These are phyloP conservation scores for Alternaria sp. DNA, from an alignment of 2,329 filamentous ascomycete species.

Conservation along the genomic window DNA sequence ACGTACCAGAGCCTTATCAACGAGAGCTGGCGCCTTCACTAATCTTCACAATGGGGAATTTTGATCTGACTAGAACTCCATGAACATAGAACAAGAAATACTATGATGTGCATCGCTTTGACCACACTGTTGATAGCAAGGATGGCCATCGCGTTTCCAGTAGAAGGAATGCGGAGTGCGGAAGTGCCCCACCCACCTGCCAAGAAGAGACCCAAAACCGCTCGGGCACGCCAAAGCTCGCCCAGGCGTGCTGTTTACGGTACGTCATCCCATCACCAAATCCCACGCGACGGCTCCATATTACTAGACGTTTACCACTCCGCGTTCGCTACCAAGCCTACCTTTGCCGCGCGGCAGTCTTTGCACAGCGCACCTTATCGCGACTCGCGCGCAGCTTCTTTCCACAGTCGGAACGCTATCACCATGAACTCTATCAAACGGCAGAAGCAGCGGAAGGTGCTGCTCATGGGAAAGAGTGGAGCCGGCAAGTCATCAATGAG, in stretches of 20 bases:
- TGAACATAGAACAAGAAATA: neutral
- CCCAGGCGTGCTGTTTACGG: conserved; percentile 13
- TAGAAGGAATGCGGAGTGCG: conserved; percentile 6
- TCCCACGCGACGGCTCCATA: neutral
- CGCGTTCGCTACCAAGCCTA: neutral
- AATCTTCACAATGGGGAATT: neutral
- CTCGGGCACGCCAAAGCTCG: conserved; percentile 13
- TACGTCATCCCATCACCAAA: conserved; percentile 17
- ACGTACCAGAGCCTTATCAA: conserved; percentile 1
- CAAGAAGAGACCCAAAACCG: conserved; percentile 8
- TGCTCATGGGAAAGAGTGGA: conserved; percentile 84
- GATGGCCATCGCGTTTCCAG: conserved; percentile 2
- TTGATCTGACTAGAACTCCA: neutral
- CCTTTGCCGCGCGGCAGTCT: neutral
- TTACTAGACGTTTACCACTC: neutral
- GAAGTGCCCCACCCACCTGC: conserved; percentile 11
- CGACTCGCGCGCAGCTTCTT: neutral
- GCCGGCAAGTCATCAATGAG: conserved; percentile 99
- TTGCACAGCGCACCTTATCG: neutral
- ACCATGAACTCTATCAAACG: conserved; percentile 52
- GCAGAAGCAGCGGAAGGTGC: conserved; percentile 61
- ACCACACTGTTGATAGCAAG: conserved; percentile 3
- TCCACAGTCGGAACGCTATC: neutral
- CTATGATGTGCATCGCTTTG: neutral
- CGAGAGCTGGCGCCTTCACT: neutral